Percentiles rank a stretch among this genome's conserved stretches.
phyloP scores from a whole-genome alignment of 108 stramenopile species.

The Cyclotella choctawhatcheeana region DNA sequence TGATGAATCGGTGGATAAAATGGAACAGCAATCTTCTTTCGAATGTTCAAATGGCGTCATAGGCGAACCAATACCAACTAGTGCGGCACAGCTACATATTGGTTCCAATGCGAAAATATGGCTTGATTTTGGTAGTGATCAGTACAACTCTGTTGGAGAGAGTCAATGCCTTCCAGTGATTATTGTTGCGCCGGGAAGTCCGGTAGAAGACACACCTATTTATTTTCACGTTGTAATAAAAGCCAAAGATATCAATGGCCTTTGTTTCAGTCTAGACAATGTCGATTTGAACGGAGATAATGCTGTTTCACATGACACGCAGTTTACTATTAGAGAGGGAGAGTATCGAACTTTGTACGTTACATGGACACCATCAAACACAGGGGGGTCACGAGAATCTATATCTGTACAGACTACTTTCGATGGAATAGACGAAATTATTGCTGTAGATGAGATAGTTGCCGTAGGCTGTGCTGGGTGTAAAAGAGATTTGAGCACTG shows the following conservation, averaged over 20 bases:
- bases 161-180: not conserved
- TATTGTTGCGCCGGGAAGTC: not conserved
- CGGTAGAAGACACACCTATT: not conserved
- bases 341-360: not conserved
- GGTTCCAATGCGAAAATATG: not conserved
- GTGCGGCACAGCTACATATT: not conserved
- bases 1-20: too few species aligned
- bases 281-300: not conserved
- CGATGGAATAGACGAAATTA: not conserved
- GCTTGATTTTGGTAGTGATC: constrained; percentile 1
- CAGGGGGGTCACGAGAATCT: not conserved
- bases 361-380: not conserved
- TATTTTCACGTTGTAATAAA: not conserved
- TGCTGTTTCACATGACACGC: too few species aligned
- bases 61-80: not conserved
- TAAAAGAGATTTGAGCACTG: not conserved
- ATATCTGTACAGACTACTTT: constrained; percentile 1
- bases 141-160: not conserved
- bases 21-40: too few species aligned
- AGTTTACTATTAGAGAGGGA: constrained; percentile 2
- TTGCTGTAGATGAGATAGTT: constrained; percentile 4
- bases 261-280: not conserved
- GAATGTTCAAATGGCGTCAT: too few species aligned
- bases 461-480: not conserved
- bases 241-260: too few species aligned